A percentile compares a stretch with the other conserved stretches of the same genome.
Conservation (phyloP, 192 early-diverging fungal species). For the Coemansia sp. region DNA sequence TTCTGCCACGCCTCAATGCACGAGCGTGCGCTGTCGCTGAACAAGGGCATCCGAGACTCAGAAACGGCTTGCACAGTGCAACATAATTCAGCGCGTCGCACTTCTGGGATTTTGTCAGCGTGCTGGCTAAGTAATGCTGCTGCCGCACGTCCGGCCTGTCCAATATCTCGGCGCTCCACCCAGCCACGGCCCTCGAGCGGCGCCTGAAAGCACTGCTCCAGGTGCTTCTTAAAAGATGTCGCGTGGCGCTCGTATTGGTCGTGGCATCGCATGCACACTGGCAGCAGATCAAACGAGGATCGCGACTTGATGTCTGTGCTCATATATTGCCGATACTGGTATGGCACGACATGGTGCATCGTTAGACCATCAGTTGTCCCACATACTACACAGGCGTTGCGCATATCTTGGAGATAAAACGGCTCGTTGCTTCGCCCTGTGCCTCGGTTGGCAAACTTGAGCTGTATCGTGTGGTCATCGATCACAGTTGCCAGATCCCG, state of each 20-base stretch:
- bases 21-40: conserved; percentile 1
- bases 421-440: conserved; percentile 36
- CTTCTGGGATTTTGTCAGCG: conserved; percentile 26
- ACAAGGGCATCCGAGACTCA: conserved; percentile 1
- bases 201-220: conserved; percentile 38
- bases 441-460: conserved; percentile 51
- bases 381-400: conserved; percentile 42
- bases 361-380: conserved; percentile 17
- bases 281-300: conserved; percentile 51
- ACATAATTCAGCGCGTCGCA: conserved; percentile 9
- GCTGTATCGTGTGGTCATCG: conserved; percentile 45
- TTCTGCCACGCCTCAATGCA: not conserved
- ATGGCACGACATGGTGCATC: conserved; percentile 51
- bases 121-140: conserved; percentile 20
- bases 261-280: conserved; percentile 40
- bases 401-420: conserved; percentile 56
- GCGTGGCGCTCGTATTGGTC: conserved; percentile 50
- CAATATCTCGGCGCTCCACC: conserved; percentile 38
- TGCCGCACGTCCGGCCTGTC: conserved; percentile 29
- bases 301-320: conserved; percentile 39
- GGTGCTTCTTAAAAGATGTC: conserved; percentile 24
- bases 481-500: conserved; percentile 35
- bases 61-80: conserved; percentile 6
- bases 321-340: conserved; percentile 50
- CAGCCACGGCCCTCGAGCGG: conserved; percentile 47